Percentiles rank a stretch among this genome's conserved stretches.
phyloP scores from a whole-genome alignment of 75 land plant genomes.

The Isoetes taiwanensis region DNA sequence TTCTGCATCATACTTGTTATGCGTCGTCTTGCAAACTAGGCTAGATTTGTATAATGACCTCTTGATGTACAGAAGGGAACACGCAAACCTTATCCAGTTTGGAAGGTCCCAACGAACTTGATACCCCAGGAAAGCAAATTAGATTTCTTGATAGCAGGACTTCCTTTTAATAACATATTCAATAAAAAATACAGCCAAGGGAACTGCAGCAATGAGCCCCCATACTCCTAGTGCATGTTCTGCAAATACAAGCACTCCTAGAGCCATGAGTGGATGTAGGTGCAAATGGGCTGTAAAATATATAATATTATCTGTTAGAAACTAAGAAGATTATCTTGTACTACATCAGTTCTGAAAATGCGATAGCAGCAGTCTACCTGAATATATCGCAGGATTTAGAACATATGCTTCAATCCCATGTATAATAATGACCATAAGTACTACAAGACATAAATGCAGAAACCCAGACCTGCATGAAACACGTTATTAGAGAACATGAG shows the following conservation, averaged over 20 bases:
- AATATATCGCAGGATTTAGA: conserved; percentile 15
- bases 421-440: conserved; percentile 13
- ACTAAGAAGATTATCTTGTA: no score
- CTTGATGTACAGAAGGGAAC: no score
- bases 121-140: no score
- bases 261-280: conserved; percentile 11
- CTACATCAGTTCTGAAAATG: no score
- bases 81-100: no score
- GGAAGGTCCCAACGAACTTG: no score
- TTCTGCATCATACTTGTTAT: no score
- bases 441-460: conserved; percentile 10
- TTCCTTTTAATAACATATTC: conserved; percentile 11
- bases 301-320: no score
- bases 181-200: conserved; percentile 13
- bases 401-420: conserved; percentile 12
- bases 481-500: no score
- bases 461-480: conserved; percentile 12
- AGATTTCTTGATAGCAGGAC: no score
- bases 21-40: no score
- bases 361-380: conserved; percentile 1
- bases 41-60: no score
- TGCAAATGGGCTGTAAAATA: conserved; percentile 8
- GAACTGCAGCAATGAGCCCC: conserved; percentile 12
- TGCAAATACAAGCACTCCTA: conserved; percentile 13
- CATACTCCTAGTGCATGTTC: conserved; percentile 14